Evolutionary conservation across 2,329 filamentous ascomycete species (phyloP).

Genomic region (Botrytis byssoidea): DNA sequence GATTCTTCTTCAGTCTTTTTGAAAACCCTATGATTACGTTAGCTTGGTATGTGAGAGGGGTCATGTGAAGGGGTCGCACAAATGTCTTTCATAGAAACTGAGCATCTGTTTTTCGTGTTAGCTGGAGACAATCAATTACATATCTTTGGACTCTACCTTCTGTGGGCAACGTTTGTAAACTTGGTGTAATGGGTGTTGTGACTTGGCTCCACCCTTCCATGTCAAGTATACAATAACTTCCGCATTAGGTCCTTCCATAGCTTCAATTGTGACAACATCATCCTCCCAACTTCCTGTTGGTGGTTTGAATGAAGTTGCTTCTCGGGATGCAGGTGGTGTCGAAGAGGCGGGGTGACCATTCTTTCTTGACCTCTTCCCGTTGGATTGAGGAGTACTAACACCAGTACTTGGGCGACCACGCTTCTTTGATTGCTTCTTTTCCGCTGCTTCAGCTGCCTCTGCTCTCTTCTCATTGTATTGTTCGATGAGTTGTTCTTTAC

Average conservation of each 20-base stretch:
- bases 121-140: neutral
- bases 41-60: conserved; percentile 14
- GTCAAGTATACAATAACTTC: conserved; percentile 66
- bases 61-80: conserved; percentile 23
- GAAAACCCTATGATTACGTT: conserved; percentile 31
- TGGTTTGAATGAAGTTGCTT: conserved; percentile 55
- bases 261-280: conserved; percentile 67
- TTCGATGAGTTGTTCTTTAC: conserved; percentile 55
- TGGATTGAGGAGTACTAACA: conserved; percentile 26
- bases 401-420: conserved; percentile 50
- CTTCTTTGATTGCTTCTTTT: conserved; percentile 57
- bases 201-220: conserved; percentile 73
- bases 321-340: conserved; percentile 46
- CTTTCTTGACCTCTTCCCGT: conserved; percentile 34
- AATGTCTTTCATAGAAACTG: conserved; percentile 50
- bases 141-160: conserved; percentile 51
- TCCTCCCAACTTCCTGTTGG: conserved; percentile 77
- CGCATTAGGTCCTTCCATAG: conserved; percentile 64
- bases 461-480: conserved; percentile 43
- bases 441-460: conserved; percentile 25
- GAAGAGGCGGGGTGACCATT: conserved; percentile 31
- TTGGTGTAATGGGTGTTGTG: conserved; percentile 65
- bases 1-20: conserved; percentile 24
- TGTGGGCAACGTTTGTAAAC: conserved; percentile 77
- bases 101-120: conserved; percentile 43